Conservation (phyloP, 2,329 filamentous ascomycete genomes). For the Hypoxylon sp. region DNA sequence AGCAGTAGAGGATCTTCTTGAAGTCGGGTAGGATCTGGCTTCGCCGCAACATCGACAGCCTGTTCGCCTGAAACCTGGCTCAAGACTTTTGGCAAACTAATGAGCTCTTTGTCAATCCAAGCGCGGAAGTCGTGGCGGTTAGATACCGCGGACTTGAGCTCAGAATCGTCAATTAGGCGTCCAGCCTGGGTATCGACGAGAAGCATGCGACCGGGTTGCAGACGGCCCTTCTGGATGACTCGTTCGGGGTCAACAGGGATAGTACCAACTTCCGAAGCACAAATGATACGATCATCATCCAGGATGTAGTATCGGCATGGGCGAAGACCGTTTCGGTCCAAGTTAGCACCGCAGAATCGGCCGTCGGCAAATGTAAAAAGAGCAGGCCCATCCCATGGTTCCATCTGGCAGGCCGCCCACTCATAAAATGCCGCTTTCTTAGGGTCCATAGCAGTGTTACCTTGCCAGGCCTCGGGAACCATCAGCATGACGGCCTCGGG, state of each 20-base stretch:
- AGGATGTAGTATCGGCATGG: constrained; percentile 98
- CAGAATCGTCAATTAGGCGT: constrained; percentile 92
- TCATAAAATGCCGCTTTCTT: constrained; percentile 98
- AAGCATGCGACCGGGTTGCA: constrained; percentile 96
- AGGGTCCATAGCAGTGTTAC: constrained; percentile 90
- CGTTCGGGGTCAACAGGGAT: constrained; percentile 91
- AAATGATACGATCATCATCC: constrained; percentile 96
- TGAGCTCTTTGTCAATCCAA: constrained; percentile 88
- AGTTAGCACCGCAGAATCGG: constrained; percentile 94
- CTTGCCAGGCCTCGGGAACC: constrained; percentile 98
- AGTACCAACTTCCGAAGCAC: constrained; percentile 94
- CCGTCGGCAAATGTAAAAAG: constrained; percentile 98
- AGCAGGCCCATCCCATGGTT: constrained; percentile 97
- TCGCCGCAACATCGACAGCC: constrained; percentile 71
- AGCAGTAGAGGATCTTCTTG: constrained; percentile 87
- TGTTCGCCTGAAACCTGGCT: constrained; percentile 69
- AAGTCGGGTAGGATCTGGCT: constrained; percentile 75
- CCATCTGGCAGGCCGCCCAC: constrained; percentile 99
- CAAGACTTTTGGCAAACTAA: constrained; percentile 82
- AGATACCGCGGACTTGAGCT: constrained; percentile 91
- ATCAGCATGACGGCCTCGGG: constrained; percentile 98
- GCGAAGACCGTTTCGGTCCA: constrained; percentile 93
- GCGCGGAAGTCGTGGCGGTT: constrained; percentile 86
- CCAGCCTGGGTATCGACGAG: constrained; percentile 90
- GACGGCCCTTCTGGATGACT: constrained; percentile 90